Evolutionary conservation across 2,329 filamentous ascomycete genomes (phyloP).

Genomic region (Penicillium psychrosexuale): DNA sequence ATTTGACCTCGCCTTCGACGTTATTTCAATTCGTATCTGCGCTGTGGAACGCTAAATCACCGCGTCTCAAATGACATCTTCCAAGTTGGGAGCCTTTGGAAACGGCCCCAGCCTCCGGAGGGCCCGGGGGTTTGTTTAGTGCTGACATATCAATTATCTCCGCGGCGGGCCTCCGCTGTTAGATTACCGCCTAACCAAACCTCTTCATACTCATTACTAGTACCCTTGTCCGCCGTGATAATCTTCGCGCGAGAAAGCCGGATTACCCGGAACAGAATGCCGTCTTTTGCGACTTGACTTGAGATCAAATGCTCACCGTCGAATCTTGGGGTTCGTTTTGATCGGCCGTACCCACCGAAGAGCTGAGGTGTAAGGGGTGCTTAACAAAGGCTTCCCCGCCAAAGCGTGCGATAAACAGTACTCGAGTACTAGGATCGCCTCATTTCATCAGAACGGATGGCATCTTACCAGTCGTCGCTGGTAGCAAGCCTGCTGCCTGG

Average conservation of each 20-base stretch:
- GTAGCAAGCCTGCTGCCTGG: slow-evolving; percentile 30
- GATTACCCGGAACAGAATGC: slow-evolving; percentile 16
- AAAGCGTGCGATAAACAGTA: background rate
- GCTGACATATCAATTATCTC: slow-evolving; percentile 25
- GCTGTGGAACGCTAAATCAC: background rate
- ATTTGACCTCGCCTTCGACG: background rate
- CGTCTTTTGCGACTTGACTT: slow-evolving; percentile 13
- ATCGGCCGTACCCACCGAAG: slow-evolving; percentile 8
- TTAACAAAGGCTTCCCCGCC: background rate
- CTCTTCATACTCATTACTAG: slow-evolving; percentile 3
- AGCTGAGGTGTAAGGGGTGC: slow-evolving; percentile 8
- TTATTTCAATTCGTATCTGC: slow-evolving; percentile 1
- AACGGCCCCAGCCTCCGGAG: background rate
- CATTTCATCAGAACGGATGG: slow-evolving; percentile 21
- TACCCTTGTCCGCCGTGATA: slow-evolving; percentile 2
- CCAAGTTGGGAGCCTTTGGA: background rate
- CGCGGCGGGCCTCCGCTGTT: slow-evolving; percentile 4
- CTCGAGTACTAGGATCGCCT: background rate
- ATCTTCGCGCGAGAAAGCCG: background rate
- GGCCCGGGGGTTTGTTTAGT: slow-evolving; percentile 1
- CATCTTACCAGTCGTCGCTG: slow-evolving; percentile 24
- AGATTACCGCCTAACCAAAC: slow-evolving; percentile 11
- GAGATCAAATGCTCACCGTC: slow-evolving; percentile 14
- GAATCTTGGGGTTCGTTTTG: slow-evolving; percentile 6
- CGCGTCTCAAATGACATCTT: background rate